phyloP scores from a whole-genome alignment of 495 filamentous ascomycete genomes.

The Terfezia claveryi region DNA sequence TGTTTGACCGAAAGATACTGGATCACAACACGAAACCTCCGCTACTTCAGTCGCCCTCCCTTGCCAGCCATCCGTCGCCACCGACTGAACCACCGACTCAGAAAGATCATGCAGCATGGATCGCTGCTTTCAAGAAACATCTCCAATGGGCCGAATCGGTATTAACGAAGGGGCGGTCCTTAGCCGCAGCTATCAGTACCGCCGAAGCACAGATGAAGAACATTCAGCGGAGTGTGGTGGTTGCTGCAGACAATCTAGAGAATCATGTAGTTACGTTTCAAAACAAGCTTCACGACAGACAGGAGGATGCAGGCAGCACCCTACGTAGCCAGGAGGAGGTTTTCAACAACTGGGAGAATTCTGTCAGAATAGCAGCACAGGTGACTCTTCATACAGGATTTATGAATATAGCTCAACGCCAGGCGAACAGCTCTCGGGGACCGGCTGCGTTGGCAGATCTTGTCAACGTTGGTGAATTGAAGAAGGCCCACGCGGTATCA shows the following conservation, averaged over 20 bases:
- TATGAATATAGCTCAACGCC: constrained; percentile 25
- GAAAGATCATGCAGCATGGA: constrained; percentile 16
- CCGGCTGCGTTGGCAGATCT: constrained; percentile 34
- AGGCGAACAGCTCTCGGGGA: constrained; percentile 13
- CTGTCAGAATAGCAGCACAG: constrained; percentile 28
- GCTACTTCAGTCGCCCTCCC: constrained; percentile 5
- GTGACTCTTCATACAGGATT: constrained; percentile 42
- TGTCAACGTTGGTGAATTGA: constrained; percentile 34
- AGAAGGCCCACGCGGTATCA: constrained; percentile 31
- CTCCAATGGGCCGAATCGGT: constrained; percentile 17
- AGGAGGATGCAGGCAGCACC: constrained; percentile 37
- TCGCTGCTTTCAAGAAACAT: constrained; percentile 17
- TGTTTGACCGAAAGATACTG: constrained; percentile 17
- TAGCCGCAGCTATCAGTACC: constrained; percentile 23
- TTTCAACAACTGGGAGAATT: constrained; percentile 34
- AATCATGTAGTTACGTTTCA: constrained; percentile 40
- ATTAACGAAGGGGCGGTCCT: constrained; percentile 6
- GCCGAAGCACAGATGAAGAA: constrained; percentile 33
- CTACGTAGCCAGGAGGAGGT: constrained; percentile 35
- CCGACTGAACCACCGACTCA: constrained; percentile 13
- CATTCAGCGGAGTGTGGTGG: constrained; percentile 36
- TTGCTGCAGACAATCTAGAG: constrained; percentile 49
- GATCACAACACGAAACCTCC: constrained; percentile 6
- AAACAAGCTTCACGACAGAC: constrained; percentile 36
- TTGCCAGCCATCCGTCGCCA: constrained; percentile 11